These are phyloP conservation scores for Pichia sp. DNA, from an alignment of 1,139 yeast species.

Conservation along the genomic window DNA sequence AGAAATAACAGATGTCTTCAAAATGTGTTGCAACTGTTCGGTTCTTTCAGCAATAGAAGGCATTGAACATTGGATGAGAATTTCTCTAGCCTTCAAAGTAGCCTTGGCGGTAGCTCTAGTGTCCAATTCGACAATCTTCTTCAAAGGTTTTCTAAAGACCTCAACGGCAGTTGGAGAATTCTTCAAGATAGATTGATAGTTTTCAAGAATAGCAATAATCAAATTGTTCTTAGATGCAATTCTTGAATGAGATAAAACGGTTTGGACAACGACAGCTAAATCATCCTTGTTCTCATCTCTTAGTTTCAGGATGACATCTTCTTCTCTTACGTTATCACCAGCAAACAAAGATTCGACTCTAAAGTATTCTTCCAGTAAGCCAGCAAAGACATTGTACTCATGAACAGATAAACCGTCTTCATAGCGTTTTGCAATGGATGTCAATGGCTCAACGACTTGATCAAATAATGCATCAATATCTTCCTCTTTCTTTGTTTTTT, in stretches of 20 bases:
- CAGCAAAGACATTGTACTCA: constrained; percentile 71
- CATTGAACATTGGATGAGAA: constrained; percentile 90
- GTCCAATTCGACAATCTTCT: constrained; percentile 79
- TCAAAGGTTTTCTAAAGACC: constrained; percentile 66
- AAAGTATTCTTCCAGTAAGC: constrained; percentile 66
- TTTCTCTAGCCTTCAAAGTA: constrained; percentile 93
- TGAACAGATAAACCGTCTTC: constrained; percentile 75
- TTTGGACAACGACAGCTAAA: constrained; percentile 63
- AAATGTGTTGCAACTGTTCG: constrained; percentile 93
- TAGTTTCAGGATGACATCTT: constrained; percentile 75
- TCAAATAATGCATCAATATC: constrained; percentile 45
- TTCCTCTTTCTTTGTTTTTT: constrained; percentile 47
- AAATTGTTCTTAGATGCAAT: constrained; percentile 91
- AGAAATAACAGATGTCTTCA: constrained; percentile 86
- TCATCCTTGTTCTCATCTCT: constrained; percentile 85
- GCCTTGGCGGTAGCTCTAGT: constrained; percentile 92
- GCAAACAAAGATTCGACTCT: constrained; percentile 73
- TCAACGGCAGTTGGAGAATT: constrained; percentile 65
- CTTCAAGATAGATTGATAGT: constrained; percentile 67
- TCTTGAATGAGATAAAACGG: constrained; percentile 84
- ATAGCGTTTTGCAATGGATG: constrained; percentile 66
- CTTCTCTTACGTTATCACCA: constrained; percentile 72
- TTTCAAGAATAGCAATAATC: constrained; percentile 76
- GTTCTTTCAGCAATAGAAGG: constrained; percentile 96
- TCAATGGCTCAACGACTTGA: constrained; percentile 67